A percentile compares a stretch with the other conserved stretches of the same genome.
Evolutionary conservation across 1,139 yeast species (phyloP).

Genomic region (Nakaseomyces bracarensis): DNA sequence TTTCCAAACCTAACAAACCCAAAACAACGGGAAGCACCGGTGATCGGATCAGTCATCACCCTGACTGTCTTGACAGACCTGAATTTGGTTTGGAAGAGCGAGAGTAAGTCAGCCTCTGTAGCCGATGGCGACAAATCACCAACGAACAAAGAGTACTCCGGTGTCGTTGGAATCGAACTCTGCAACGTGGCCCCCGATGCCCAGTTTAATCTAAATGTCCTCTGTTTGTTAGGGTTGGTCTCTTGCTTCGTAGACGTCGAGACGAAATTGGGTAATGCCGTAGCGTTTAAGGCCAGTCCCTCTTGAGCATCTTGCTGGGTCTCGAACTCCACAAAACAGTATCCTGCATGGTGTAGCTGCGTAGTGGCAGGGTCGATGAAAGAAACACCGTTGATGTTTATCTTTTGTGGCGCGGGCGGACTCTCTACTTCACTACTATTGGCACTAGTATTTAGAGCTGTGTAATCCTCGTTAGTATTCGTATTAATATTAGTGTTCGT

Average conservation of each 20-base stretch:
- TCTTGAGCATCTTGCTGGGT: constrained; percentile 57
- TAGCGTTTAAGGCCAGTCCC: constrained; percentile 65
- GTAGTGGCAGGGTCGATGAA: constrained; percentile 31
- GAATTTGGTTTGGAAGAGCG: constrained; percentile 61
- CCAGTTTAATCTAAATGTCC: constrained; percentile 71
- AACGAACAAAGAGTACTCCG: constrained; percentile 69
- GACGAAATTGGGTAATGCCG: constrained; percentile 53
- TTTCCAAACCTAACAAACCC: constrained; percentile 82
- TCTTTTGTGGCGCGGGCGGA: constrained; percentile 12
- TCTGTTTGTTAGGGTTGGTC: constrained; percentile 28
- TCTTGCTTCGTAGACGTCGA: constrained; percentile 24
- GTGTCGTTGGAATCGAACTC: constrained; percentile 27
- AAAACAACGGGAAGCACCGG: constrained; percentile 75
- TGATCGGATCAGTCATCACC: constrained; percentile 73
- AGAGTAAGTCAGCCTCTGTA: constrained; percentile 60
- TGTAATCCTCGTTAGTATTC: not conserved
- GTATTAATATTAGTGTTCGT: not conserved
- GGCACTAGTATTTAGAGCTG: too few species aligned
- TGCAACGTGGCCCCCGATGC: constrained; percentile 62
- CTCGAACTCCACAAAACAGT: constrained; percentile 80
- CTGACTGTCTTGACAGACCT: constrained; percentile 77
- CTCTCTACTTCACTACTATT: not conserved
- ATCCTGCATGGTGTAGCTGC: constrained; percentile 52
- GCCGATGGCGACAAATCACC: constrained; percentile 78
- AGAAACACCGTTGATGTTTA: constrained; percentile 29